These are phyloP conservation scores for Eremothecium gossypii DNA, from an alignment of 1,139 yeast genomes.

Conservation along the genomic window DNA sequence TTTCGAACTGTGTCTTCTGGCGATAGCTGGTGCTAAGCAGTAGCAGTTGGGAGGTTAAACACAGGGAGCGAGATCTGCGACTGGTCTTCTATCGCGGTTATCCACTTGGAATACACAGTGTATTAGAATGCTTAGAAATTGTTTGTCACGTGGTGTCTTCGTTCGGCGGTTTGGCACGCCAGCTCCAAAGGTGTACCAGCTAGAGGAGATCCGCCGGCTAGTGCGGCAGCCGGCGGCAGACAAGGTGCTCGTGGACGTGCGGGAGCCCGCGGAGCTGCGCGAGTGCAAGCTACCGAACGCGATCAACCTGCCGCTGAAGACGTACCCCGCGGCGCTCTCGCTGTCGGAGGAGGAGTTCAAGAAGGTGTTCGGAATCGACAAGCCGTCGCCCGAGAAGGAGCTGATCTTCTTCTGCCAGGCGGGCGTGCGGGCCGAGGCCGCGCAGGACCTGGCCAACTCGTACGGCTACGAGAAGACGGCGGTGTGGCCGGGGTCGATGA, in stretches of 20 bases:
- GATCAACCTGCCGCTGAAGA: slow-evolving; percentile 78
- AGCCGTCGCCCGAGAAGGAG: slow-evolving; percentile 64
- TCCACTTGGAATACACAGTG: too few species aligned
- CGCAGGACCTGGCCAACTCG: slow-evolving; percentile 84
- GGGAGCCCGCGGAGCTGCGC: slow-evolving; percentile 74
- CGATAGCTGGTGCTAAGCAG: not conserved
- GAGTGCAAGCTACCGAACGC: slow-evolving; percentile 76
- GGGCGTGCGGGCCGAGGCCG: slow-evolving; percentile 85
- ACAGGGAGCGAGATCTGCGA: not conserved
- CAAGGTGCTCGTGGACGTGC: slow-evolving; percentile 68
- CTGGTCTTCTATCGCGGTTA: too few species aligned
- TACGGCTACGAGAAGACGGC: slow-evolving; percentile 78
- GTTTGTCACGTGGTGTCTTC: slow-evolving; percentile 1
- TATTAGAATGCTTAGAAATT: slow-evolving; percentile 9
- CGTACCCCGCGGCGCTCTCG: slow-evolving; percentile 90
- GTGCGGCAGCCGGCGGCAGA: slow-evolving; percentile 36
- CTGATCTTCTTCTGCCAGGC: slow-evolving; percentile 86
- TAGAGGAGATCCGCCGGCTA: slow-evolving; percentile 46
- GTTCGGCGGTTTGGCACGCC: slow-evolving; percentile 31
- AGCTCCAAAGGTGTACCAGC: slow-evolving; percentile 39
- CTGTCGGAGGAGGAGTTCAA: slow-evolving; percentile 69
- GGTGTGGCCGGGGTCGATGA: slow-evolving; percentile 73
- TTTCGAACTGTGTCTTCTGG: not conserved
- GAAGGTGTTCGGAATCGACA: slow-evolving; percentile 72
- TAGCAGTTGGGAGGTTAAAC: not conserved